These are phyloP conservation scores for Candida nanaspora DNA, from an alignment of 805 yeast genomes.

Conservation along the genomic window DNA sequence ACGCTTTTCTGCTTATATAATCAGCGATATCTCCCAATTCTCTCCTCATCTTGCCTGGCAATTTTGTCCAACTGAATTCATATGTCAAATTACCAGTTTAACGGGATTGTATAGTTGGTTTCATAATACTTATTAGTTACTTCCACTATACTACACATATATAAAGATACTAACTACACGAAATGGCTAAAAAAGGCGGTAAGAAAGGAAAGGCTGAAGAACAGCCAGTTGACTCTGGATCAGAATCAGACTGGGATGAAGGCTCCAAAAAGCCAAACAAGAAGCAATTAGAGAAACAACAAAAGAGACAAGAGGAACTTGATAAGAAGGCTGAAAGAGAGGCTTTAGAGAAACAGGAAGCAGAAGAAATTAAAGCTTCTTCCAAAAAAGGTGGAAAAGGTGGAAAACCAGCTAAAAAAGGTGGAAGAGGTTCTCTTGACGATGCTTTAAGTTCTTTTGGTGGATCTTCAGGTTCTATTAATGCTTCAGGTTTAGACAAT, in stretches of 20 bases:
- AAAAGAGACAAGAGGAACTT: conserved; percentile 69
- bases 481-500: conserved; percentile 70
- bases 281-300: conserved; percentile 63
- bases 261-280: conserved; percentile 64
- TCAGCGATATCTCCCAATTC: no score
- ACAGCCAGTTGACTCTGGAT: conserved; percentile 15
- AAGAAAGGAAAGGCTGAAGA: conserved; percentile 50
- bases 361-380: conserved; percentile 41
- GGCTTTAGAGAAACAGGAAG: conserved; percentile 55
- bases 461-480: conserved; percentile 38
- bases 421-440: conserved; percentile 52
- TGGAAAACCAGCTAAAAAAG: conserved; percentile 50
- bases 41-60: no score
- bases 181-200: conserved; percentile 23
- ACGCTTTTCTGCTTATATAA: no score
- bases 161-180: no score
- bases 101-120: no score
- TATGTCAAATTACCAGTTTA: no score
- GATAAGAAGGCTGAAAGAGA: conserved; percentile 81
- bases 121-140: no score
- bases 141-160: no score
- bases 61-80: no score
- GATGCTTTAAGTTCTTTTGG: conserved; percentile 48
- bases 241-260: conserved; percentile 51
- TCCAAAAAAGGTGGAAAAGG: conserved; percentile 59